Evolutionary conservation across 495 filamentous ascomycete genomes (phyloP).

Genomic region (Chaetomidium leptoderma): DNA sequence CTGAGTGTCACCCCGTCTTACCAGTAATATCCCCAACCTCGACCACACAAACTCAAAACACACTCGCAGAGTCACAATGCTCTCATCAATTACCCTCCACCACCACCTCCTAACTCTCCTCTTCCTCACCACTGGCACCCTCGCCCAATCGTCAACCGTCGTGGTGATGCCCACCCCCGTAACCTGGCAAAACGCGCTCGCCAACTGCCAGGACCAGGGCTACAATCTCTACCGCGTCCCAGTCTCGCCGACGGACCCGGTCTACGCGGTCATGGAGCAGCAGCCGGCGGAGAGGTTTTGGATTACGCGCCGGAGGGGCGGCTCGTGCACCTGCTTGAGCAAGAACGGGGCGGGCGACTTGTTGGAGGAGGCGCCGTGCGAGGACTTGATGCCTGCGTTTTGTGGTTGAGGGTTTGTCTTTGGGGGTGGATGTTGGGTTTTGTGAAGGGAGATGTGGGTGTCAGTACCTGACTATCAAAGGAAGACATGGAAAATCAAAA

Average conservation of each 20-base stretch:
- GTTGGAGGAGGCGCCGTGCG: slow-evolving; percentile 10
- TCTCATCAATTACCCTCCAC: neutral
- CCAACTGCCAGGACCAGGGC: neutral
- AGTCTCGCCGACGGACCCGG: neutral
- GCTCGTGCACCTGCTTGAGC: slow-evolving; percentile 5
- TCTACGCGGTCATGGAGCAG: neutral
- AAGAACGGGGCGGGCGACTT: neutral
- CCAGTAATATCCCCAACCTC: too few relatives aligned
- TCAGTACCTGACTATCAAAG: too few relatives aligned
- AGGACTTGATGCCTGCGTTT: slow-evolving; percentile 5
- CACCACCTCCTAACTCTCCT: neutral
- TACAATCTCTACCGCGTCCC: slow-evolving; percentile 2
- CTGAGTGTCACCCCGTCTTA: too few relatives aligned
- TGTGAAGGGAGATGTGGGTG: too few relatives aligned
- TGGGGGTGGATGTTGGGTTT: neutral
- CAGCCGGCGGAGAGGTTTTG: neutral
- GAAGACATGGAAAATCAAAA: too few relatives aligned
- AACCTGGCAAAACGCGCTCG: neutral
- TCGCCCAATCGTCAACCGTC: slow-evolving; percentile 6
- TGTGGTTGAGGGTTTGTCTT: neutral
- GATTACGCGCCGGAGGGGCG: slow-evolving; percentile 1
- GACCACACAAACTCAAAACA: too few relatives aligned
- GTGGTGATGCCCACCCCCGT: neutral
- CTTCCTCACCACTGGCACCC: neutral
- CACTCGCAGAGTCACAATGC: neutral